These are phyloP conservation scores for Hemisphaericaspora lyxosophila DNA, from an alignment of 1,139 yeast species.

Conservation along the genomic window DNA sequence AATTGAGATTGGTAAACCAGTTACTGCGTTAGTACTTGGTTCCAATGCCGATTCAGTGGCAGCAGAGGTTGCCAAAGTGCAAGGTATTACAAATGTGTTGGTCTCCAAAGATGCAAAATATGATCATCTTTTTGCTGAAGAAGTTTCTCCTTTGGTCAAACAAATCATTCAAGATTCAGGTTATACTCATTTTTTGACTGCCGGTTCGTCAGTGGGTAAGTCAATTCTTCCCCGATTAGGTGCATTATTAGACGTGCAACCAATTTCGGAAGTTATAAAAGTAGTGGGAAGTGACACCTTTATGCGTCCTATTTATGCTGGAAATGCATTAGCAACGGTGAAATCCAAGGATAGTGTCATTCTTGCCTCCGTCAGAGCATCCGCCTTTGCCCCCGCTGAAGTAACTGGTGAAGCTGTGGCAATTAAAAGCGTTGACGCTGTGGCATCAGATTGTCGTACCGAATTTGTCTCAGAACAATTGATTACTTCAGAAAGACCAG, in stretches of 20 bases:
- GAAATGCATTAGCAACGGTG: constrained; percentile 87
- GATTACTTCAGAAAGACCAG: constrained; percentile 84
- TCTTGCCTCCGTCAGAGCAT: constrained; percentile 75
- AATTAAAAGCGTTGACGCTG: constrained; percentile 50
- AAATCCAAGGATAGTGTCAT: constrained; percentile 65
- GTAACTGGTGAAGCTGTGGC: constrained; percentile 43
- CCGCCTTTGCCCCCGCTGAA: constrained; percentile 72
- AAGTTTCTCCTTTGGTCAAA: constrained; percentile 57
- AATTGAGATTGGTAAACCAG: constrained; percentile 58
- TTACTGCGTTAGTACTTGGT: constrained; percentile 63
- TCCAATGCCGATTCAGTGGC: constrained; percentile 46
- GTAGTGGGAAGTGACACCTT: constrained; percentile 71
- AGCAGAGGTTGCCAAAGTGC: constrained; percentile 35
- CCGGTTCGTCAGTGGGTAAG: constrained; percentile 87
- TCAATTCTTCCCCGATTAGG: constrained; percentile 84
- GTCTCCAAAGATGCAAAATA: constrained; percentile 51
- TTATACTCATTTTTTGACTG: constrained; percentile 71
- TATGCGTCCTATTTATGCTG: constrained; percentile 93
- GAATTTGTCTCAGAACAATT: constrained; percentile 73
- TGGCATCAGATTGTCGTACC: constrained; percentile 37
- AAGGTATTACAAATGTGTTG: constrained; percentile 47
- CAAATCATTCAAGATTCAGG: constrained; percentile 40
- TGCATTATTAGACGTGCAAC: constrained; percentile 84
- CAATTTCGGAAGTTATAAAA: constrained; percentile 75
- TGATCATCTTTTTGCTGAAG: constrained; percentile 64